Conservation (phyloP, 2,329 filamentous ascomycete species). For the Chaetothyriales sp. region DNA sequence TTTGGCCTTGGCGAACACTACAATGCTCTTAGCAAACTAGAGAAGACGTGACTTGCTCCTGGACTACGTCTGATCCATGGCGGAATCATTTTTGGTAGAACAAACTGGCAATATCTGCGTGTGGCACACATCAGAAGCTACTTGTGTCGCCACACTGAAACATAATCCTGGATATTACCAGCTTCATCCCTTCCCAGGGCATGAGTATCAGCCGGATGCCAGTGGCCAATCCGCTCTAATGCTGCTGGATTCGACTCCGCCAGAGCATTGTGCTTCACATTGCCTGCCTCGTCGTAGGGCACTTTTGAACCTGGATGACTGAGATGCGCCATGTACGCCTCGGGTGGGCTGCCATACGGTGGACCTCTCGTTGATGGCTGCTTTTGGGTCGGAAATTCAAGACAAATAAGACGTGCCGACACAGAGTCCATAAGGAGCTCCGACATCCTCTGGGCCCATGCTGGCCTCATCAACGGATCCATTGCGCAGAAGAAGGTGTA, state of each 20-base stretch:
- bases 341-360: conserved; percentile 55
- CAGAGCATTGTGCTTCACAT: conserved; percentile 36
- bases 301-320: conserved; percentile 55
- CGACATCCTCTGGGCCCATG: conserved; percentile 44
- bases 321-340: conserved; percentile 60
- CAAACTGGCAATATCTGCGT: neutral
- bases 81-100: neutral
- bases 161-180: conserved; percentile 29
- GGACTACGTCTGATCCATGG: neutral
- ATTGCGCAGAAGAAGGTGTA: conserved; percentile 53
- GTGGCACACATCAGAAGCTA: conserved; percentile 9
- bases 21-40: conserved; percentile 56
- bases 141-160: conserved; percentile 31
- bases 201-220: conserved; percentile 44
- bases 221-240: conserved; percentile 39
- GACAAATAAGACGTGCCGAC: conserved; percentile 43
- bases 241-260: conserved; percentile 28
- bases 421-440: conserved; percentile 38
- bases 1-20: conserved; percentile 96
- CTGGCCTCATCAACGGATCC: conserved; percentile 39
- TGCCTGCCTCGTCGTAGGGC: conserved; percentile 43
- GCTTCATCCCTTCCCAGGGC: conserved; percentile 35
- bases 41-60: conserved; percentile 1
- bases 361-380: conserved; percentile 52
- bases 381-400: conserved; percentile 70